A percentile compares a stretch with the other conserved stretches of the same genome.
Evolutionary conservation across 345 rosid species (phyloP).

Genomic region (Microcos paniculata): DNA sequence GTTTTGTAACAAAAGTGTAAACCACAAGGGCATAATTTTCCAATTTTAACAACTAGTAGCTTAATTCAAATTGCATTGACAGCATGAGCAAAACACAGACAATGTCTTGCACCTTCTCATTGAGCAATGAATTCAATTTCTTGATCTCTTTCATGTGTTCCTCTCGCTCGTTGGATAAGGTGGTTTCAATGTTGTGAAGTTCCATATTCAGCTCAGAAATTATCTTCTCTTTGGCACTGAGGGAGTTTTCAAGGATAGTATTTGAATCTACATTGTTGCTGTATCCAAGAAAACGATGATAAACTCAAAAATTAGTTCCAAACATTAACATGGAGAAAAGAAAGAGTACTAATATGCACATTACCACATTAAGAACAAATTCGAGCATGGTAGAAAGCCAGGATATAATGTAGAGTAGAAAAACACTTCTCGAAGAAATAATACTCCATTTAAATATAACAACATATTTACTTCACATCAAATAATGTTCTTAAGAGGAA

Average conservation of each 20-base stretch:
- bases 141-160: slow-evolving; percentile 76
- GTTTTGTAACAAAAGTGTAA: not conserved
- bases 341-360: not conserved
- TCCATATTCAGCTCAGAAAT: slow-evolving; percentile 92
- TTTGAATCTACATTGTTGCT: slow-evolving; percentile 79
- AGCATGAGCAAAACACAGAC: not conserved
- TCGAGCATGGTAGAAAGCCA: not conserved
- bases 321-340: not conserved
- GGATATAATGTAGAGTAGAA: not conserved
- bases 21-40: not conserved
- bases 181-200: slow-evolving; percentile 80
- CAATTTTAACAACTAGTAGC: not conserved
- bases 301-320: slow-evolving; percentile 11
- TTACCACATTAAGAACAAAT: not conserved
- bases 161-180: slow-evolving; percentile 77
- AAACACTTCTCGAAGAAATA: not conserved
- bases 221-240: slow-evolving; percentile 89
- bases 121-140: slow-evolving; percentile 63
- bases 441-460: not conserved
- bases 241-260: slow-evolving; percentile 79
- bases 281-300: slow-evolving; percentile 27
- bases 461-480: not conserved
- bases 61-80: not conserved
- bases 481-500: too few relatives aligned
- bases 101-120: slow-evolving; percentile 63